These are phyloP conservation scores for Phytophthora kernoviae DNA, from an alignment of 352 stramenopile species.

Conservation along the genomic window DNA sequence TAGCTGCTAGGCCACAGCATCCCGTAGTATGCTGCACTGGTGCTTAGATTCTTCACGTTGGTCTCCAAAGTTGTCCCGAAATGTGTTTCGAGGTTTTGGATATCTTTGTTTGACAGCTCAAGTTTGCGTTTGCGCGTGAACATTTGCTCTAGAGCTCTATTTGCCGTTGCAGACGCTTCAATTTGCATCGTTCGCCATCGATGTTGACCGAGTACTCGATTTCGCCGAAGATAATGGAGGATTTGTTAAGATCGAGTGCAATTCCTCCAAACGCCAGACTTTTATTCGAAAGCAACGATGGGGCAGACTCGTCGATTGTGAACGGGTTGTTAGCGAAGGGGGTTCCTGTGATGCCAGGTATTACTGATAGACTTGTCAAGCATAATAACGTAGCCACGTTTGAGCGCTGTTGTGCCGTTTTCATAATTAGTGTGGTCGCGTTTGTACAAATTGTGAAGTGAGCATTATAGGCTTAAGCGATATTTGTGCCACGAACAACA, in stretches of 20 bases:
- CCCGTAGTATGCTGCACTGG: slow-evolving; percentile 22
- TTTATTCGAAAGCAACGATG: slow-evolving; percentile 29
- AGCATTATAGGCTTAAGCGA: not conserved
- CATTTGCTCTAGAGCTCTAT: not conserved
- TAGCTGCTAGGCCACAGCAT: slow-evolving; percentile 65
- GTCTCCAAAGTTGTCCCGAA: slow-evolving; percentile 36
- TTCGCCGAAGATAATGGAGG: not conserved
- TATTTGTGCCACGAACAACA: too few relatives aligned
- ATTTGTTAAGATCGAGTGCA: not conserved
- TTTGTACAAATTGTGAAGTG: slow-evolving; percentile 13
- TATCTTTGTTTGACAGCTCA: slow-evolving; percentile 21
- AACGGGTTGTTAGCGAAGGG: slow-evolving; percentile 43
- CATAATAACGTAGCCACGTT: not conserved
- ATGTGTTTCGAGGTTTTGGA: slow-evolving; percentile 42
- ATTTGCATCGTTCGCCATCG: not conserved
- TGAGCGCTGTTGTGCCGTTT: slow-evolving; percentile 2
- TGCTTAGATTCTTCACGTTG: slow-evolving; percentile 31
- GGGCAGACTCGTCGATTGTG: slow-evolving; percentile 25
- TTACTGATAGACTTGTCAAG: not conserved
- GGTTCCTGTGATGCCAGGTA: slow-evolving; percentile 13
- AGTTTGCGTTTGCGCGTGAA: slow-evolving; percentile 16
- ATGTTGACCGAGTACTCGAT: not conserved
- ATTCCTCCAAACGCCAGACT: slow-evolving; percentile 35
- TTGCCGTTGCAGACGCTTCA: not conserved
- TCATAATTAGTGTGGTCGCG: slow-evolving; percentile 9